Conservation (phyloP, 23 red algal species). For the Chondrus crispus region DNA sequence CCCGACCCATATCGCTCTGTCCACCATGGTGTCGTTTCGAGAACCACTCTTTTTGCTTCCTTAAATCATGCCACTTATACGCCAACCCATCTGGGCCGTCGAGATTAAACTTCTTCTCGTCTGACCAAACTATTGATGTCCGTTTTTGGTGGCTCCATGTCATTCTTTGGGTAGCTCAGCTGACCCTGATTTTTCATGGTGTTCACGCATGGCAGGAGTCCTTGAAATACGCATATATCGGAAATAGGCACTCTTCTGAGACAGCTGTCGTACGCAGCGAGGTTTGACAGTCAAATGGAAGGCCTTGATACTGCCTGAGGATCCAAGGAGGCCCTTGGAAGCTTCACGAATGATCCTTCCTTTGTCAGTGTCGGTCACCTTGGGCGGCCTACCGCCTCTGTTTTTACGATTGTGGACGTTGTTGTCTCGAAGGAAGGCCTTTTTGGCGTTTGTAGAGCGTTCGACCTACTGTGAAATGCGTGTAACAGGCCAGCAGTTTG, state of each 20-base stretch:
- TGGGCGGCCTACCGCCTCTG: no score
- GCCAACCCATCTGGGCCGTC: not conserved
- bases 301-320: not conserved
- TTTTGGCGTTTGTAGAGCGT: no score
- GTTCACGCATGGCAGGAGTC: constrained; percentile 1
- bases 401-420: no score
- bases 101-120: constrained; percentile 19
- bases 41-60: not conserved
- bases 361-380: not conserved
- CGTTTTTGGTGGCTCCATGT: not conserved
- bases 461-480: no score
- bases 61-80: not conserved
- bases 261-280: not conserved
- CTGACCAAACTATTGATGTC: not conserved
- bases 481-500: no score
- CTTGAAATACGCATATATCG: not conserved
- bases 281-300: not conserved
- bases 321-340: not conserved
- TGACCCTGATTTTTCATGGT: not conserved
- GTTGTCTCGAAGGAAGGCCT: no score
- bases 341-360: not conserved
- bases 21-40: not conserved
- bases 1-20: not conserved
- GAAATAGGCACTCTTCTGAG: not conserved
- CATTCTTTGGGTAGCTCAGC: not conserved